phyloP scores from a whole-genome alignment of 2,329 filamentous ascomycete genomes.

The Scopulariopsis brevicaulis region DNA sequence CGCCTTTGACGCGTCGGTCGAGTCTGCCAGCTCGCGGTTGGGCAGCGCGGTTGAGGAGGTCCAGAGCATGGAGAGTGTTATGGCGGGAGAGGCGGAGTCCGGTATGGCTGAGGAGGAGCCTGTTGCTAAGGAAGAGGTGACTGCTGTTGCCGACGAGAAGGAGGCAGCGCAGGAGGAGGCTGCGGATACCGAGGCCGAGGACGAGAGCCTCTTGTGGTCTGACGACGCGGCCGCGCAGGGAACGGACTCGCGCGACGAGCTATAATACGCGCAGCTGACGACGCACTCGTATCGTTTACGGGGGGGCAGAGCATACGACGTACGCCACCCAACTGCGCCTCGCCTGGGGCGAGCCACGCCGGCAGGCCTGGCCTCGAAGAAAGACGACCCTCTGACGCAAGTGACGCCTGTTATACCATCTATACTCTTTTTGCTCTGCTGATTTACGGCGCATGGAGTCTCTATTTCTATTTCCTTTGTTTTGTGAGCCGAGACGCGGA shows the following conservation, averaged over 20 bases:
- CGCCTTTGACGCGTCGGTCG: slow-evolving; percentile 7
- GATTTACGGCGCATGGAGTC: not conserved
- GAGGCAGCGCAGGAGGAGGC: slow-evolving; percentile 2
- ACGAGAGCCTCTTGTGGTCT: not conserved
- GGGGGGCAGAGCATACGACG: not conserved
- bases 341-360: not conserved
- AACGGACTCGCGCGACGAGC: not conserved
- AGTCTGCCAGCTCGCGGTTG: slow-evolving; percentile 9
- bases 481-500: not conserved
- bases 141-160: slow-evolving; percentile 4
- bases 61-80: not conserved
- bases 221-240: not conserved
- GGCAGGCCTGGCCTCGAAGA: not conserved
- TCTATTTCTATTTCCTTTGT: not conserved
- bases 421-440: not conserved
- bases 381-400: not conserved
- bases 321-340: not conserved
- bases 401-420: not conserved
- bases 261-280: not conserved
- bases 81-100: slow-evolving; percentile 6
- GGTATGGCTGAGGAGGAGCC: slow-evolving; percentile 5
- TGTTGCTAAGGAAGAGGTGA: not conserved
- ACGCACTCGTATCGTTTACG: not conserved
- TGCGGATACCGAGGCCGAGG: not conserved
- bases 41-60: slow-evolving; percentile 2